Evolutionary conservation across 495 filamentous ascomycete species (phyloP).

Genomic region (Acidomyces sp.): DNA sequence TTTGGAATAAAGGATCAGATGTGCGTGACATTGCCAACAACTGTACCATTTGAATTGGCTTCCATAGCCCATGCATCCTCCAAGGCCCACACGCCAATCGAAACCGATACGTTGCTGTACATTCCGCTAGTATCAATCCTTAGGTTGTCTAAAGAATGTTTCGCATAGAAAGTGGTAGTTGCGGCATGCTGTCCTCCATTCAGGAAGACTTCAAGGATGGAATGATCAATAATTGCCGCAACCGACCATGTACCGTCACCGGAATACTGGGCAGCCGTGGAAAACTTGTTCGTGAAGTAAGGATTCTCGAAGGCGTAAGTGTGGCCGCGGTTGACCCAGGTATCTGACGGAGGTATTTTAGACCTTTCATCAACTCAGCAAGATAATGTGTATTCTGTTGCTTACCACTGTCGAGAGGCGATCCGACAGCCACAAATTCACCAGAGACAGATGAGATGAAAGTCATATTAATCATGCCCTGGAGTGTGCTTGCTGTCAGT

Average conservation of each 20-base stretch:
- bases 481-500: constrained; percentile 19
- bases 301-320: constrained; percentile 33
- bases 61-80: constrained; percentile 29
- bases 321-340: constrained; percentile 35
- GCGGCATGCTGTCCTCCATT: constrained; percentile 33
- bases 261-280: constrained; percentile 27
- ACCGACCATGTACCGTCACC: constrained; percentile 23
- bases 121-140: constrained; percentile 29
- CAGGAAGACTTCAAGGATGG: constrained; percentile 40
- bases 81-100: constrained; percentile 32
- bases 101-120: constrained; percentile 28
- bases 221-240: constrained; percentile 36
- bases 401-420: constrained; percentile 35
- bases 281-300: constrained; percentile 40
- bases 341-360: no score
- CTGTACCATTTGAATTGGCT: constrained; percentile 6
- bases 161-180: constrained; percentile 36
- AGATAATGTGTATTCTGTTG: no score
- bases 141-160: constrained; percentile 31
- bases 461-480: constrained; percentile 32
- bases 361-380: no score
- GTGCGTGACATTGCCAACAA: constrained; percentile 10
- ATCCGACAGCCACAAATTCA: constrained; percentile 36
- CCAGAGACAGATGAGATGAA: constrained; percentile 35
- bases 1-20: neutral